Conservation (phyloP, 768 basidiomycete genomes). For the Amanita rubescens region DNA sequence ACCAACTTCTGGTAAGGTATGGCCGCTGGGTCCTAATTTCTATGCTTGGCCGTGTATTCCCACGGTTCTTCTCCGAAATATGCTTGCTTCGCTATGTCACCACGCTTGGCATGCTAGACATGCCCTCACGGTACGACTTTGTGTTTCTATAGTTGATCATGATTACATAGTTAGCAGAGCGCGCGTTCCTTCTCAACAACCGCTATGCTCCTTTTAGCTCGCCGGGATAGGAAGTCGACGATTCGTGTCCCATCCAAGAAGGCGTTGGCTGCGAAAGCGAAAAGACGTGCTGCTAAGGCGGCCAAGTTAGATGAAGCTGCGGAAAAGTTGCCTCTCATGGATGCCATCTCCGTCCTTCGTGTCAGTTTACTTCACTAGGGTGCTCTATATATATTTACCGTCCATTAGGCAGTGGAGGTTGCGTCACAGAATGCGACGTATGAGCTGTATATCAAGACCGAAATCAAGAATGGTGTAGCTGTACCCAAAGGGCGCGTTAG, state of each 20-base stretch:
- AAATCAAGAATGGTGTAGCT: constrained; percentile 67
- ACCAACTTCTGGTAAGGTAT: no score
- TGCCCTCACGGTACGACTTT: constrained; percentile 9
- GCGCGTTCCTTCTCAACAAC: constrained; percentile 49
- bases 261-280: constrained; percentile 56
- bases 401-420: constrained; percentile 72
- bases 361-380: constrained; percentile 33
- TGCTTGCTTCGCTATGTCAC: constrained; percentile 19
- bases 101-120: constrained; percentile 19
- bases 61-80: constrained; percentile 7
- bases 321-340: constrained; percentile 58
- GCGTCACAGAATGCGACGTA: constrained; percentile 68
- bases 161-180: not conserved
- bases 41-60: constrained; percentile 2
- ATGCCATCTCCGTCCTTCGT: constrained; percentile 66
- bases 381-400: not conserved
- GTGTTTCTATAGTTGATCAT: not conserved
- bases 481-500: constrained; percentile 87
- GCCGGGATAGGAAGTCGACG: constrained; percentile 41
- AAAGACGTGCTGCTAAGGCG: constrained; percentile 47
- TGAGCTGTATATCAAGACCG: constrained; percentile 76
- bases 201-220: constrained; percentile 33
- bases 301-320: constrained; percentile 49
- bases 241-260: constrained; percentile 63
- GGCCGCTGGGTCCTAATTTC: not conserved